phyloP scores from a whole-genome alignment of 2,329 filamentous ascomycete genomes.

The Calonectria pauciramosa region DNA sequence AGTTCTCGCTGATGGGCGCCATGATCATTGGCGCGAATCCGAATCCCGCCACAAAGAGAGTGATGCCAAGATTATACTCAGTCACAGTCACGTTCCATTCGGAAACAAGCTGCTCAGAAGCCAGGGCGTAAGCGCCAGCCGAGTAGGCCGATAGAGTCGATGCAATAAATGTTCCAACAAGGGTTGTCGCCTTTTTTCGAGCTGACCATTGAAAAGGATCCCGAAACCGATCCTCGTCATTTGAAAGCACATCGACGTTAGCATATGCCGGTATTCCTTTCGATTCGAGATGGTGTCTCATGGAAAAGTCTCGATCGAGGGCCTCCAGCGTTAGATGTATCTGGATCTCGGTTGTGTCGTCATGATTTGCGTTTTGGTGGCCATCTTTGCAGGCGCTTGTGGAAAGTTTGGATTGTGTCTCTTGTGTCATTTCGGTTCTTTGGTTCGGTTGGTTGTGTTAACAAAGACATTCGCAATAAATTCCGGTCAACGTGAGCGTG shows the following conservation, averaged over 20 bases:
- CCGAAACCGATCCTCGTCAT: neutral
- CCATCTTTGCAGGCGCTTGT: neutral
- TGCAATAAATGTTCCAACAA: slow-evolving; percentile 50
- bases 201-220: slow-evolving; percentile 33
- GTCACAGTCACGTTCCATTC: slow-evolving; percentile 71
- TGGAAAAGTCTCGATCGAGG: slow-evolving; percentile 15
- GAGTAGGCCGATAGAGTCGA: slow-evolving; percentile 75
- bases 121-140: slow-evolving; percentile 73
- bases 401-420: neutral
- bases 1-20: slow-evolving; percentile 76
- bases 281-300: neutral
- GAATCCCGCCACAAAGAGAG: slow-evolving; percentile 75
- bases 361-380: neutral
- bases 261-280: neutral
- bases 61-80: slow-evolving; percentile 72
- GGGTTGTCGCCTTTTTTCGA: slow-evolving; percentile 34
- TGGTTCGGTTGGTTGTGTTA: neutral
- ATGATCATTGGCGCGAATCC: slow-evolving; percentile 76
- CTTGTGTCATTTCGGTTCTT: neutral
- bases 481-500: no score
- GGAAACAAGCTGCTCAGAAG: slow-evolving; percentile 64
- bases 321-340: slow-evolving; percentile 7
- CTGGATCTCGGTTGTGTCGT: neutral
- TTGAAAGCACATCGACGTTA: neutral
- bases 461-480: neutral